Conservation (phyloP, 2,329 filamentous ascomycete genomes). For the Xylaria sp. region DNA sequence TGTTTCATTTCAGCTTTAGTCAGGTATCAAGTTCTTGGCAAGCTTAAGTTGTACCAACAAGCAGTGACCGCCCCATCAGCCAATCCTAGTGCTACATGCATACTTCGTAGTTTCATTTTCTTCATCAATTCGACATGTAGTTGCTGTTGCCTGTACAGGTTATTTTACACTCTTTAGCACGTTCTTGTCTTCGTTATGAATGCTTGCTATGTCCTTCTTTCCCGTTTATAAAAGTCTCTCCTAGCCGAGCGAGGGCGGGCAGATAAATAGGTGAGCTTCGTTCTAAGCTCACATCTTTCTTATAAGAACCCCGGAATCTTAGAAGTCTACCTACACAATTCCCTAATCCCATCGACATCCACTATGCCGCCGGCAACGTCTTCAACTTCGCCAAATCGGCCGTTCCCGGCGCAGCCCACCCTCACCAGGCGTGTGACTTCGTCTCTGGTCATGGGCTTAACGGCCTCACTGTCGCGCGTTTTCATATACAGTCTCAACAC, state of each 20-base stretch:
- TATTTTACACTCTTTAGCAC: background rate
- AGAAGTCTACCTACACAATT: background rate
- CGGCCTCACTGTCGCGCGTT: slow-evolving; percentile 74
- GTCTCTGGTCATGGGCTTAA: slow-evolving; percentile 77
- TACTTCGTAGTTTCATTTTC: background rate
- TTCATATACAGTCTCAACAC: slow-evolving; percentile 82
- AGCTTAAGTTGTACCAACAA: background rate
- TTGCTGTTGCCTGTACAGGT: background rate
- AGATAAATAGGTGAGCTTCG: slow-evolving; percentile 30
- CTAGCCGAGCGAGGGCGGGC: background rate
- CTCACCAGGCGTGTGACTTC: slow-evolving; percentile 79
- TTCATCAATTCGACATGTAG: slow-evolving; percentile 23
- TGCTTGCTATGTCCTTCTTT: slow-evolving; percentile 37
- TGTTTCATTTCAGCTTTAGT: too few relatives aligned
- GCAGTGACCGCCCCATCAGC: slow-evolving; percentile 15
- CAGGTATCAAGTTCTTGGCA: background rate
- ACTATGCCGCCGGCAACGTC: slow-evolving; percentile 17
- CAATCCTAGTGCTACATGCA: background rate
- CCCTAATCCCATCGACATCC: slow-evolving; percentile 36
- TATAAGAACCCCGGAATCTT: slow-evolving; percentile 19
- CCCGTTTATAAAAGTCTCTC: slow-evolving; percentile 3
- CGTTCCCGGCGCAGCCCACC: slow-evolving; percentile 60
- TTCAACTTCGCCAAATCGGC: slow-evolving; percentile 31
- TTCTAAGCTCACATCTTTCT: slow-evolving; percentile 17
- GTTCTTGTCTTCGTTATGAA: background rate